Base-by-base conservation (phyloP, 2,329 filamentous ascomycete species). In the Teratosphaeria zuluensis region DNA sequence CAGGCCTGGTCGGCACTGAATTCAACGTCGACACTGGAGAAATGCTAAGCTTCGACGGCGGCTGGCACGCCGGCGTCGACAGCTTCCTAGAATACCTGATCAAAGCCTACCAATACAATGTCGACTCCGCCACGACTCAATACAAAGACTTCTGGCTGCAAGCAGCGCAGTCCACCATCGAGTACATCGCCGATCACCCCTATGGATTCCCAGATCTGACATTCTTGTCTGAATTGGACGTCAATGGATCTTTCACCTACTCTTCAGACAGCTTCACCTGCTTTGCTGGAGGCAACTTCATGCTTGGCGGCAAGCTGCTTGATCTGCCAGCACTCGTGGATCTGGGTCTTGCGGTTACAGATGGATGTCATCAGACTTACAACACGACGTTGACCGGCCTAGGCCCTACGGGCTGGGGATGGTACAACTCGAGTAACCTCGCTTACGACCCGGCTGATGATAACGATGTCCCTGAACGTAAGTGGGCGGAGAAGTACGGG, bases 371-470 rank as follows among this genome's bases (percentile, higher is more conserved):
- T 54, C 62, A 65, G 42, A 64, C 64, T 9, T 71, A 70, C 62
- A 70, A 70, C 56, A 67, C 65, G 16, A 53, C 52, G 28, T 19
- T 53, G 28, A 53, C 52, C 4, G 52, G 52, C 80, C 6, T 82
- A 95, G 28, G 84, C 89, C 4, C 78, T 85, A 16, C 84, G 83
- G 1, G 95, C 90, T 75, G 86, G 85, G 71, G 83, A 83, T 72
- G 76, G 30, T 65, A 63, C 59, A 63, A 66, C 30, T 19, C 57
- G 12, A 56, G 61, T 1, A 62, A 63, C 11, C 56, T 59, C 5
- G 55, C 63, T 4, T 66, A 59, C 54, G 56, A 63, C 54, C 56
- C 54, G 8, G 24, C 54, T 1, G 52, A 57, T 31, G 59, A 64
- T 21, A 63, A 64, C n/a, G 62, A 64, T 30, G 58, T 59, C 16